phyloP scores from a whole-genome alignment of 768 basidiomycete species.

The Suillus discolor region DNA sequence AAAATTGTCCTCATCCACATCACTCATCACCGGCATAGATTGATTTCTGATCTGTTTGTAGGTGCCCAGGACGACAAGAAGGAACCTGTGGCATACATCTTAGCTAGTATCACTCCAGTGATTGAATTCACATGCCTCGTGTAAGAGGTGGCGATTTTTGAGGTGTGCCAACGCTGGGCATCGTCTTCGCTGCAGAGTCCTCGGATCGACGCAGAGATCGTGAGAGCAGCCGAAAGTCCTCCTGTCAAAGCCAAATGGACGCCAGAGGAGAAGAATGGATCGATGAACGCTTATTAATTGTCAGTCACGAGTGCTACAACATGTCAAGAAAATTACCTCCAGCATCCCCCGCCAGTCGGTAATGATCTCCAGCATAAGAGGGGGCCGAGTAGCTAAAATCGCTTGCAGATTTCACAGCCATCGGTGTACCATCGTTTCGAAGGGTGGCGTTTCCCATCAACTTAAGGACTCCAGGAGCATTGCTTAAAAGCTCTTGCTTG shows the following conservation, averaged over 20 bases:
- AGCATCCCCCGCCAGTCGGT: background rate
- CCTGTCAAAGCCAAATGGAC: conserved; percentile 64
- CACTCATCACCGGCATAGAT: background rate
- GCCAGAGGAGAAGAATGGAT: conserved; percentile 49
- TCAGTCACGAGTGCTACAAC: background rate
- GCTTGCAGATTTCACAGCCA: background rate
- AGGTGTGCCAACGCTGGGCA: conserved; percentile 57
- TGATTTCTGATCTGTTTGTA: conserved; percentile 47
- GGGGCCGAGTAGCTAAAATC: background rate
- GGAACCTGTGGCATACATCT: conserved; percentile 36
- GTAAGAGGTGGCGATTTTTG: conserved; percentile 57
- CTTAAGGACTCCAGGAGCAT: background rate
- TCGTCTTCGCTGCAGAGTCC: conserved; percentile 35
- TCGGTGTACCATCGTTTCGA: background rate
- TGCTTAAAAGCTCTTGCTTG: background rate
- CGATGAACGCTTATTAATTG: background rate
- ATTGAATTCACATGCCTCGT: conserved; percentile 44
- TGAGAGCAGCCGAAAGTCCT: conserved; percentile 58
- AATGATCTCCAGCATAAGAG: background rate
- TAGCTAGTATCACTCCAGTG: background rate
- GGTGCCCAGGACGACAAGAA: conserved; percentile 69
- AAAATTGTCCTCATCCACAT: background rate
- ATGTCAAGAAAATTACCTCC: background rate
- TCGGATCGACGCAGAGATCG: conserved; percentile 49
- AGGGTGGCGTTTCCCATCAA: background rate